Conservation (phyloP, 1,139 yeast species). For the Hansenula lynferdii region DNA sequence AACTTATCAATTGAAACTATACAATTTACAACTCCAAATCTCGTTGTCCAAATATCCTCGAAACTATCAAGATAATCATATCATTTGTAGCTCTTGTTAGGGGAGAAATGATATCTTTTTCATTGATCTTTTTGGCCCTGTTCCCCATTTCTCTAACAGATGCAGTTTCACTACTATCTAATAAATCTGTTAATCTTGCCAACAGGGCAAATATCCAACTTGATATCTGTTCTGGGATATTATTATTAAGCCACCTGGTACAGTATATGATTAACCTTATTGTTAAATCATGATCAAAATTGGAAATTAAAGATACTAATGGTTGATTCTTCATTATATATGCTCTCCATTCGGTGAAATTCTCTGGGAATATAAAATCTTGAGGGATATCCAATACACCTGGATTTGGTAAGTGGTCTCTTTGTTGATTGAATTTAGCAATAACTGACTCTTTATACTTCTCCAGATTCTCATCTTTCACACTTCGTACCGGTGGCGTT, state of each 20-base stretch:
- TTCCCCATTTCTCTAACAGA: constrained; percentile 15
- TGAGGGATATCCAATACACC: constrained; percentile 11
- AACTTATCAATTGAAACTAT: too few relatives aligned
- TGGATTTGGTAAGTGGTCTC: constrained; percentile 8
- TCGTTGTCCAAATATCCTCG: constrained; percentile 14
- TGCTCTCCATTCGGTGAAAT: constrained; percentile 22
- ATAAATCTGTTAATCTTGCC: constrained; percentile 10
- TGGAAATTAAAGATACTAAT: constrained; percentile 9
- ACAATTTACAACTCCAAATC: constrained; percentile 13
- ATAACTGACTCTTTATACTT: constrained; percentile 5
- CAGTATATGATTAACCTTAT: constrained; percentile 16
- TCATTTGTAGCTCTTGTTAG: constrained; percentile 6
- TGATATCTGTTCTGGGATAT: constrained; percentile 10
- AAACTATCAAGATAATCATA: constrained; percentile 9
- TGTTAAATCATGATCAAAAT: constrained; percentile 17
- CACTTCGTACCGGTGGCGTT: background rate
- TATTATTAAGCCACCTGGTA: constrained; percentile 16
- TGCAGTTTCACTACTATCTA: constrained; percentile 15
- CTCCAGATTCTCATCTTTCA: background rate
- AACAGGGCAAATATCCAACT: constrained; percentile 18
- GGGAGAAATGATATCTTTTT: background rate
- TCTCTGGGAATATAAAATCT: constrained; percentile 15
- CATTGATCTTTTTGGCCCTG: constrained; percentile 10
- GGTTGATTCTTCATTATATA: constrained; percentile 16
- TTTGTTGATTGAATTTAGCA: constrained; percentile 7